phyloP scores from a whole-genome alignment of 2,329 filamentous ascomycete genomes.

The Fragosphaeria purpurea region DNA sequence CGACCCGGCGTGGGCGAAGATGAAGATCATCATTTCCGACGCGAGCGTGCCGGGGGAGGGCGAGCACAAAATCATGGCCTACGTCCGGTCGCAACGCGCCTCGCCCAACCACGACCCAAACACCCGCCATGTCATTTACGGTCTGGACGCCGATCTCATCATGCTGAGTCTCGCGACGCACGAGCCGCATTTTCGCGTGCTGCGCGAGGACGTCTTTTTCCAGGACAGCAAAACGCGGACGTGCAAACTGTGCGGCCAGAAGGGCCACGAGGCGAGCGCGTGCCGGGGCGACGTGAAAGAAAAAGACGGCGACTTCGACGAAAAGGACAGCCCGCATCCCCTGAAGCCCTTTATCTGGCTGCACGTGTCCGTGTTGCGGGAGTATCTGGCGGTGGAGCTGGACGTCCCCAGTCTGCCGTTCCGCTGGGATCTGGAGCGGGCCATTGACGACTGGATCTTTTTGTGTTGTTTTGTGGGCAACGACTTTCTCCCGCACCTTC shows the following conservation, averaged over 20 bases:
- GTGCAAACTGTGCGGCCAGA: slow-evolving; percentile 85
- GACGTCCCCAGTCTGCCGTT: slow-evolving; percentile 75
- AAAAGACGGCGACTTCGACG: slow-evolving; percentile 69
- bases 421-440: slow-evolving; percentile 84
- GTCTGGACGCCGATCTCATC: slow-evolving; percentile 93
- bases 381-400: slow-evolving; percentile 88
- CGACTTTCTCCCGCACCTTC: slow-evolving; percentile 93
- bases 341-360: slow-evolving; percentile 98
- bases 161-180: slow-evolving; percentile 97
- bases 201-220: slow-evolving; percentile 93
- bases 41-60: slow-evolving; percentile 95
- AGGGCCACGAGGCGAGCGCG: slow-evolving; percentile 78
- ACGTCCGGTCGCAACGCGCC: slow-evolving; percentile 83
- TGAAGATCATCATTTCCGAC: slow-evolving; percentile 98
- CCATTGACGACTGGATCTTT: slow-evolving; percentile 96
- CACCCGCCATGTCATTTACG: slow-evolving; percentile 95
- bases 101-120: slow-evolving; percentile 92
- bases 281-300: slow-evolving; percentile 72
- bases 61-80: slow-evolving; percentile 99
- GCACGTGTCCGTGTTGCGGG: slow-evolving; percentile 80
- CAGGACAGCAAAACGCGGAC: slow-evolving; percentile 74
- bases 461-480: slow-evolving; percentile 99
- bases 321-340: slow-evolving; percentile 60
- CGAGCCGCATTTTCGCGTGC: slow-evolving; percentile 90
- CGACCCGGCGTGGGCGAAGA: slow-evolving; percentile 86